Evolutionary conservation across 805 yeast genomes (phyloP), one percentile per base, ranked within the genome.

Genomic region (Barnettozyma sp.): DNA sequence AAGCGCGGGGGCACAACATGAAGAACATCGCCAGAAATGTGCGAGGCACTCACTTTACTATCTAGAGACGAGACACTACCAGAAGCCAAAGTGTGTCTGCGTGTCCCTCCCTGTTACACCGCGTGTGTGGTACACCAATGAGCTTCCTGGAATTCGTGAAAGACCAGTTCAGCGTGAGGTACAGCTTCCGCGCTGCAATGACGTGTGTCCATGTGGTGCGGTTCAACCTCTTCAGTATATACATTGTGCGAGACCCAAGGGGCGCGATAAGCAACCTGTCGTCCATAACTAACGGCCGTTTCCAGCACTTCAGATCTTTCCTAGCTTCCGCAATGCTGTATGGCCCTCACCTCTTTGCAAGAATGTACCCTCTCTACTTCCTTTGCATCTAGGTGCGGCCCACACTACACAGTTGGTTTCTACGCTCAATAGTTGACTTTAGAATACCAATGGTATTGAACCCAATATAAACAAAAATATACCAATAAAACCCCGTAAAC

Each of bases 221-320:
- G 16, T 29, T 20, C 11, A n/a, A 12, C 6, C 15, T 17, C 8
- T 29, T 29, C 32, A 19, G 16, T 6, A 11, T 29, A 6, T 29
- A 29, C 24, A 29, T 29, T 18, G n/a, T 29, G 23, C n/a, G 32
- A 16, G 32, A 29, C 15, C 23, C 32, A n/a, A 14, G 32, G 4
- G 32, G 23, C 6, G 32, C 32, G 4, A 17, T 20, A 16, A 13
- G 12, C 23, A 29, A 20, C 23, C 7, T 20, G n/a, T 19, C 23
- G 5, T 19, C 22, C 23, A n/a, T 20, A 9, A 29, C 32, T 11
- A 8, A 29, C 12, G 15, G 12, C 12, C 32, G 15, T 4, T 29
- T 19, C 22, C 11, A 16, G 10, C 22, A 30, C 22, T 22, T 30
- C 16, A 13, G n/a, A n/a, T 21, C 34, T 19, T 30, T 30, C 22